phyloP scores from a whole-genome alignment of 169 alveolate genomes.

The Miamiensis avidus region DNA sequence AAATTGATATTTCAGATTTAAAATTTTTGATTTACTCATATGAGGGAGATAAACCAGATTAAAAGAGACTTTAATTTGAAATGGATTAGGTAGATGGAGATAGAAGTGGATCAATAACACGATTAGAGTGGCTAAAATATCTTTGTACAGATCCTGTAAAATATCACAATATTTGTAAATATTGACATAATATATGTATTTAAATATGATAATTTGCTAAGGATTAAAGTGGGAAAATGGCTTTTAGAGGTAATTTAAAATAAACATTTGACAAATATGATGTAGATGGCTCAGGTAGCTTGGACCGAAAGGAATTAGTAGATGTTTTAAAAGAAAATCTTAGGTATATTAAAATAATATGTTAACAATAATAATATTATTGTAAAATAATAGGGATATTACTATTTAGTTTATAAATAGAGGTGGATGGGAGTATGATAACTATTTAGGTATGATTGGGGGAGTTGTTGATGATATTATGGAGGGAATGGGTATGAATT shows the following conservation, averaged over 20 bases:
- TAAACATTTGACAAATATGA: background rate
- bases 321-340: background rate
- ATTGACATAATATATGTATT: too few relatives aligned
- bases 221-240: background rate
- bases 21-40: constrained; percentile 38
- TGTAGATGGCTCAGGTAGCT: background rate
- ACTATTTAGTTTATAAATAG: background rate
- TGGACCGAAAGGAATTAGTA: background rate
- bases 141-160: constrained; percentile 28
- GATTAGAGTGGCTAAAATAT: constrained; percentile 47
- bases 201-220: too few relatives aligned
- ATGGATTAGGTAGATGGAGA: constrained; percentile 38
- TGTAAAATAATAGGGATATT: background rate
- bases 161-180: too few relatives aligned
- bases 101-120: constrained; percentile 31
- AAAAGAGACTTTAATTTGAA: constrained; percentile 28
- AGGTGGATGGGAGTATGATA: background rate
- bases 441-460: background rate
- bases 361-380: too few relatives aligned
- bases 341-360: background rate
- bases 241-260: background rate
- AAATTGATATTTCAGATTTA: constrained; percentile 13
- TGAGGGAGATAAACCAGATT: constrained; percentile 39
- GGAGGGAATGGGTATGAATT: background rate
- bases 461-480: background rate